phyloP scores from a whole-genome alignment of 2,329 filamentous ascomycete genomes.

The Fusarium guadeloupense region DNA sequence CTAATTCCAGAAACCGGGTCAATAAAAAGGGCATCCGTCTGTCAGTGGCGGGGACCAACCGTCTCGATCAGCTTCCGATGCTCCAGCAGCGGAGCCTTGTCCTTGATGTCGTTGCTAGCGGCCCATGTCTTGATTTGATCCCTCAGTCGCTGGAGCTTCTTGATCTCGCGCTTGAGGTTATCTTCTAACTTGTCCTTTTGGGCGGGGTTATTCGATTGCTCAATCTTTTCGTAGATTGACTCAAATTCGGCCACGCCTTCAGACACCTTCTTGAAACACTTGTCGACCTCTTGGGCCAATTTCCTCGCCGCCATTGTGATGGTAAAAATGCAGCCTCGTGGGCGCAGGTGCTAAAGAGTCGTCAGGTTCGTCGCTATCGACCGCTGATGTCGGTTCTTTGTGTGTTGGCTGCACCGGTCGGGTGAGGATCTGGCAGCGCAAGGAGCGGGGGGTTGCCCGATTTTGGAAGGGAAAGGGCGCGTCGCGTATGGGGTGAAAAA shows the following conservation, averaged over 20 bases:
- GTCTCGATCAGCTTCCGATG: constrained; percentile 97
- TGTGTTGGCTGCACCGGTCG: constrained; percentile 20
- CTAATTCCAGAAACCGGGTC: constrained; percentile 55
- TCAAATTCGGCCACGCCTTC: constrained; percentile 95
- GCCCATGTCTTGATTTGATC: constrained; percentile 99
- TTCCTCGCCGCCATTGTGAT: constrained; percentile 90
- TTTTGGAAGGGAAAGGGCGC: constrained; percentile 17
- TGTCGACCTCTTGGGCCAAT: constrained; percentile 97
- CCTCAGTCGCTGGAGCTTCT: constrained; percentile 96
- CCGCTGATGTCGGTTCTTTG: constrained; percentile 17
- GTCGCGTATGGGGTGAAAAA: constrained; percentile 22
- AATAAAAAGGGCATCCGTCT: constrained; percentile 24
- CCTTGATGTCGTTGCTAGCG: constrained; percentile 98
- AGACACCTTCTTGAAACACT: constrained; percentile 98
- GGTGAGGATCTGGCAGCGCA: constrained; percentile 21
- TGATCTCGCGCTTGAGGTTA: constrained; percentile 98
- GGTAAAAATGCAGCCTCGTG: constrained; percentile 26
- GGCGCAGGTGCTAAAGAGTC: constrained; percentile 22
- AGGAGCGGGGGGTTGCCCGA: constrained; percentile 19
- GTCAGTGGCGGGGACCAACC: constrained; percentile 63
- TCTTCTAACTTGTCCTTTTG: constrained; percentile 99
- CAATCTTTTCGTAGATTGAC: constrained; percentile 96
- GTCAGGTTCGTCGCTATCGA: constrained; percentile 11
- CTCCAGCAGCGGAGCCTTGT: constrained; percentile 94
- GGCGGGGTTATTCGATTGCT: constrained; percentile 87